Evolutionary conservation across 495 filamentous ascomycete genomes (phyloP), one percentile per base, ranked within the genome.

Genomic region (Xylaria telfairii): DNA sequence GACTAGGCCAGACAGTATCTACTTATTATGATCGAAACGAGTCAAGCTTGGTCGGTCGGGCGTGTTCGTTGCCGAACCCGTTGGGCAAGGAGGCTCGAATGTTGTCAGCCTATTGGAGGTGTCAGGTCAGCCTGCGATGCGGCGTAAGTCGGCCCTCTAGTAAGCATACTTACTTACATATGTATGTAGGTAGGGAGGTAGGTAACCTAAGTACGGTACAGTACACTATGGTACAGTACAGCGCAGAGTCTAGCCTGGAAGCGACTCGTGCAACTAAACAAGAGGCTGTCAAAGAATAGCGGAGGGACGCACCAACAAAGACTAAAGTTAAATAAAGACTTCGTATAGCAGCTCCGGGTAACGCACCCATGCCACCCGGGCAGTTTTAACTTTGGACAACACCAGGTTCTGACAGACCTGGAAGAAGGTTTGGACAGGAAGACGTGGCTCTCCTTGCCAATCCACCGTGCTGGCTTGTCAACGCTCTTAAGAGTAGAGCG

Each of bases 231-330:
- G n/a, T n/a, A n/a, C n/a, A n/a, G n/a, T n/a, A n/a, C n/a, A n/a
- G n/a, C n/a, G n/a, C n/a, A 28, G 46, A 65, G 46, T 46, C 19
- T 24, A 65, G 28, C 19, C 46, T 46, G 46, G 63, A 9, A 10
- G 49, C 7, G 63, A 39, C 47, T 66, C 44, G 63, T 51, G 44
- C 63, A 19, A 39, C 60, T 19, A 64, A 12, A 51, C 44, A 49
- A 49, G 44, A 32, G 42, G 39, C 7, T 15, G 42, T 26, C 37
- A 30, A 37, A 24, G 21, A 5, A 26, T 41, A 21, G 4, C 60
- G 37, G 60, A 47, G 28, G 46, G 62, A 28, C 42, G 62, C 62
- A 65, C 44, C 62, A 65, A 49, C 62, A 49, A 65, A 65, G 56
- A 59, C 56, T 59, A 59, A 37, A n/a, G 1, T 12, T 37, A 59